Base-by-base conservation (phyloP, 176 grass and related monocot species). In the Musa troglodytarum region DNA sequence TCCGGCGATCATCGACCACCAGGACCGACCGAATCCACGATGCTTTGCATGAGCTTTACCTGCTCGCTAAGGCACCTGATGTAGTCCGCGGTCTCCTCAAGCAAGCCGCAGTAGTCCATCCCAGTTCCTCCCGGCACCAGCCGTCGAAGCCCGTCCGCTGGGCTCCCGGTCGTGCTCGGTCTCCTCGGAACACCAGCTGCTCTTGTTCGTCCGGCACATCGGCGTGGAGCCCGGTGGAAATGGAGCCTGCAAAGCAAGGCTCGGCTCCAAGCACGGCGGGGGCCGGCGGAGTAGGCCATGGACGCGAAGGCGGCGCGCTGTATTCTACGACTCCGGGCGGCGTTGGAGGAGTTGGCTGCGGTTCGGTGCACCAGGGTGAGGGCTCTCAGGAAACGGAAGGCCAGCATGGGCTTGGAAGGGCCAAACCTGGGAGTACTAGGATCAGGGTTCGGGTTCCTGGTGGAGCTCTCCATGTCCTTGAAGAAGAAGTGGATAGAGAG, bases 1-100 rank as follows among this genome's bases (percentile, higher is more conserved):
- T 43, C 34, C 4, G 34, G 34, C 34, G 34, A 43, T 43, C 3
- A 17, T 16, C 13, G 8, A 11, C 64, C 65, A 12, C 81, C 79
- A 69, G 52, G 79, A 62, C 85, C 86, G 79, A 88, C 86, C 26
- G 81, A 74, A 79, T 90, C 87, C 80, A 86, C 87, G 76, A 96
- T 76, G 71, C 81, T 83, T 78, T 90, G 81, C 93, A 96, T 96
- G 81, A 96, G 81, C 78, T 88, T 87, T 81, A 92, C 90, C 87
- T 96, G 93, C 73, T 81, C 65, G 12, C 83, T 81, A 3, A 96
- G 85, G 62, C 79, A 81, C 74, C 77, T 79, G 63, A 96, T 65
- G 80, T 92, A 96, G 74, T 96, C 85, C 25, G 93, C 93, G 50
- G 93, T 88, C 83, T 96, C 90, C 76, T 96, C 93, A 20, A 96